Conservation (phyloP, 495 filamentous ascomycete genomes). For the Aspergillus saccharolyticus region DNA sequence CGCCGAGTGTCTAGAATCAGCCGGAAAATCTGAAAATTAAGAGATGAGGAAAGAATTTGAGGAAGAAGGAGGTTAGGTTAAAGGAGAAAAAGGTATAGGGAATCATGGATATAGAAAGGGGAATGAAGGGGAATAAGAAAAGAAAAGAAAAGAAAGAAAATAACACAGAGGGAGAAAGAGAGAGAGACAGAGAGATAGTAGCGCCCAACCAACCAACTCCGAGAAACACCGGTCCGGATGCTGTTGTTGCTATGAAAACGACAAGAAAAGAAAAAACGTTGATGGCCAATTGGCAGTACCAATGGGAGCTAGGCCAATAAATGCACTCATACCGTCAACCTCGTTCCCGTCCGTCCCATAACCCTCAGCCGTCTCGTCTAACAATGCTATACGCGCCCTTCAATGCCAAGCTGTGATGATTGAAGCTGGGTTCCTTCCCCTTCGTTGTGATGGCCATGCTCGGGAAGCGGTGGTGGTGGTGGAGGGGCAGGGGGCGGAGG, state of each 20-base stretch:
- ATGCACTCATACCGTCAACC: too few relatives aligned
- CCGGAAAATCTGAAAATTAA: background rate
- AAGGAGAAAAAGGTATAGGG: constrained; percentile 4
- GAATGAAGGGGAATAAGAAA: too few relatives aligned
- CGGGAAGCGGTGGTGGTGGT: constrained; percentile 15
- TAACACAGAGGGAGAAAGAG: constrained; percentile 3
- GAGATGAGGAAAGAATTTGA: background rate
- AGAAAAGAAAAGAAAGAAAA: background rate
- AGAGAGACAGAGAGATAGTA: background rate
- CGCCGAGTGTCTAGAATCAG: constrained; percentile 9
- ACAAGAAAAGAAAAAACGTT: background rate
- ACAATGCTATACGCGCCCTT: constrained; percentile 21
- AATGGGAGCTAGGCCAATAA: background rate
- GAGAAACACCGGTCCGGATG: constrained; percentile 3
- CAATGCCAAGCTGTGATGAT: constrained; percentile 21
- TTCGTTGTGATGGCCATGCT: constrained; percentile 7
- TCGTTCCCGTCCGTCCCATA: background rate
- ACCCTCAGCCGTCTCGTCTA: background rate
- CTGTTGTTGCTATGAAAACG: background rate
- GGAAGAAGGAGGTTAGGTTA: too few relatives aligned
- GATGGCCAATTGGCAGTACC: background rate
- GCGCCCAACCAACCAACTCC: background rate
- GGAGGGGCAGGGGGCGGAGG: constrained; percentile 23
- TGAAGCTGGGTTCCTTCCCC: constrained; percentile 9
- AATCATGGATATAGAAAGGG: constrained; percentile 1